Evolutionary conservation across 257 asterid genomes (phyloP), one percentile per base, ranked within the genome.

Genomic region (Leonotis leonurus): DNA sequence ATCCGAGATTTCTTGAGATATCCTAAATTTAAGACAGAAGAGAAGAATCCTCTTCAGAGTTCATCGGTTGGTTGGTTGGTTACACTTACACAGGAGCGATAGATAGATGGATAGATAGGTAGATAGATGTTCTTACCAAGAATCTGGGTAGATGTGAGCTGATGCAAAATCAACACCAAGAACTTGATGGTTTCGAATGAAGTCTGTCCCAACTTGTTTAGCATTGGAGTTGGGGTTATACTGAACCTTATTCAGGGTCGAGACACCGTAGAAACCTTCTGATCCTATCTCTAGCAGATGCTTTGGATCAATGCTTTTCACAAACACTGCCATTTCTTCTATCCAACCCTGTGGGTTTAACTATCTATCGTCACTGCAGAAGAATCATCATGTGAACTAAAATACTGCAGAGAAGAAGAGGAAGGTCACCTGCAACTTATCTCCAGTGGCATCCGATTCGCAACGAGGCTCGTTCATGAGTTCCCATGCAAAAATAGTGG

Each of bases 131-230:
- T 49, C 73, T 87, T 72, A 90, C 98, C 98, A 88, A 66, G 94
- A 76, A 56, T 92, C 97, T 0, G 97, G 96, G 67, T 92, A 92
- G 46, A 84, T 86, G 81, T 89, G 98, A 60, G 75, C 96, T 5
- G 97, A 92, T 41, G 98, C 98, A 70, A 88, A 92, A 74, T 92
- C 98, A 67, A 92, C 83, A 4, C 98, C 97, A 49, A 88, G 87
- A 86, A 80, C 89, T 76, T 81, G 95, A 71, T 92, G 98, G 49
- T 92, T 88, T 58, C 98, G 89, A 51, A 92, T 84, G 76, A 92
- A 92, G 70, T 92, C 98, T 0, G 97, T 92, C 11, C 98, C 98
- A 7, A 86, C 95, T 74, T 85, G 94, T 60, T 89, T 94, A 46
- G 95, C 85, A 52, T 79, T 82, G 14, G 85, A 71, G 43, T 81